A percentile compares a stretch with the other conserved stretches of the same genome.
phyloP scores from a whole-genome alignment of 345 rosid genomes.

The Turnera subulata region DNA sequence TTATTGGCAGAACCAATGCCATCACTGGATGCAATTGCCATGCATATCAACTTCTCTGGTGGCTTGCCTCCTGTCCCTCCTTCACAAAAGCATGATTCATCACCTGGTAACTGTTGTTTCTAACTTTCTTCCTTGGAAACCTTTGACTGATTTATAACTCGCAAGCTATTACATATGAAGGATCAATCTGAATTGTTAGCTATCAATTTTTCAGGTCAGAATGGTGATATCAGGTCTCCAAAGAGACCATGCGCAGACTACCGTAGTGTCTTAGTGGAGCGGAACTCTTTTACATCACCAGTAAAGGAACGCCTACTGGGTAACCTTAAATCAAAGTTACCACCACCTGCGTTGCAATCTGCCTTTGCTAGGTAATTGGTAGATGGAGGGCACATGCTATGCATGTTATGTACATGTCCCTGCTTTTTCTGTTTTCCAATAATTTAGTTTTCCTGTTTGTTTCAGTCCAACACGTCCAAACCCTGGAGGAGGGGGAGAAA shows the following conservation, averaged over 20 bases:
- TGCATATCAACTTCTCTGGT: slow-evolving; percentile 19
- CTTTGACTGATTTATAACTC: too few relatives aligned
- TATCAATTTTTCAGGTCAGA: slow-evolving; percentile 57
- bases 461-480: slow-evolving; percentile 86
- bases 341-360: slow-evolving; percentile 30
- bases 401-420: background rate
- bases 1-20: slow-evolving; percentile 33
- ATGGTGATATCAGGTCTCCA: slow-evolving; percentile 61
- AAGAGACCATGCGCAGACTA: slow-evolving; percentile 44
- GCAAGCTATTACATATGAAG: background rate
- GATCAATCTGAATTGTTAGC: background rate
- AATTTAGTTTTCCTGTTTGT: slow-evolving; percentile 8
- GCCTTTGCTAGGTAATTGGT: slow-evolving; percentile 32
- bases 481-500: slow-evolving; percentile 98
- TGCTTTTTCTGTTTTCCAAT: background rate
- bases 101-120: slow-evolving; percentile 1
- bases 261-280: slow-evolving; percentile 87
- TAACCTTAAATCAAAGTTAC: slow-evolving; percentile 28
- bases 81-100: slow-evolving; percentile 15
- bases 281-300: slow-evolving; percentile 33
- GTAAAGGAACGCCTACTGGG: slow-evolving; percentile 28
- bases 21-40: slow-evolving; percentile 29
- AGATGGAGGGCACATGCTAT: background rate
- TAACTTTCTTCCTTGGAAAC: background rate
- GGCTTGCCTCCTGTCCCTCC: slow-evolving; percentile 18